phyloP scores from a whole-genome alignment of 2,329 filamentous ascomycete species.

The Microdochium nivale region DNA sequence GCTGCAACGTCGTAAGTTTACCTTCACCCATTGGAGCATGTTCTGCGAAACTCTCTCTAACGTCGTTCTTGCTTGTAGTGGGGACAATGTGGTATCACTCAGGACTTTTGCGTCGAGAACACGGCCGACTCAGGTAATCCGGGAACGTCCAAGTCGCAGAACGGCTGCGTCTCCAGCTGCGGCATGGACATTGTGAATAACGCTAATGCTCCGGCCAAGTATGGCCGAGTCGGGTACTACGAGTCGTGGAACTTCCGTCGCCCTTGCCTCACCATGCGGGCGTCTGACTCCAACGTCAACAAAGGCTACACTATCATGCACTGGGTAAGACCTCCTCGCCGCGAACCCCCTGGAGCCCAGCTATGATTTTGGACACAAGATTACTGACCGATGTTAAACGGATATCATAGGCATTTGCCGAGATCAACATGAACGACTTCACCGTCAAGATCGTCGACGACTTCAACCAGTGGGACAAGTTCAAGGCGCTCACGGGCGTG shows the following conservation, averaged over 20 bases:
- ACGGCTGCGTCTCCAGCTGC: constrained; percentile 5
- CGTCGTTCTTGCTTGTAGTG: not conserved
- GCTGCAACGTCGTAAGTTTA: not conserved
- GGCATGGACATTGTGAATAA: constrained; percentile 4
- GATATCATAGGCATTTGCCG: not conserved
- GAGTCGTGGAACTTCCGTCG: constrained; percentile 1
- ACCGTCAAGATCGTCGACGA: constrained; percentile 1
- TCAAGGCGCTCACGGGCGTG: constrained; percentile 7
- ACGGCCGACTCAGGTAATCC: constrained; percentile 8
- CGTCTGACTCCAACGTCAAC: not conserved
- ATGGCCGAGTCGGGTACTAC: constrained; percentile 1
- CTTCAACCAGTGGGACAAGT: constrained; percentile 7
- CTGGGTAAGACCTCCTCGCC: not conserved
- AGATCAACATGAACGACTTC: constrained; percentile 1
- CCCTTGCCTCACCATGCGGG: not conserved
- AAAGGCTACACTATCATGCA: not conserved
- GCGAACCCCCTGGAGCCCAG: too few species aligned
- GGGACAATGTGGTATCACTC: constrained; percentile 22
- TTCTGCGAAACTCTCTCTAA: too few species aligned
- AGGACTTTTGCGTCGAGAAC: constrained; percentile 19
- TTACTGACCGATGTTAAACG: too few species aligned
- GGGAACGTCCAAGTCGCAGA: constrained; percentile 1
- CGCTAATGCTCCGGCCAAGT: not conserved
- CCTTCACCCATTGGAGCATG: too few species aligned
- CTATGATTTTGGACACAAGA: too few species aligned